Base-by-base conservation (phyloP, 1,284 basidiomycete genomes). In the Amylostereum chailletii region DNA sequence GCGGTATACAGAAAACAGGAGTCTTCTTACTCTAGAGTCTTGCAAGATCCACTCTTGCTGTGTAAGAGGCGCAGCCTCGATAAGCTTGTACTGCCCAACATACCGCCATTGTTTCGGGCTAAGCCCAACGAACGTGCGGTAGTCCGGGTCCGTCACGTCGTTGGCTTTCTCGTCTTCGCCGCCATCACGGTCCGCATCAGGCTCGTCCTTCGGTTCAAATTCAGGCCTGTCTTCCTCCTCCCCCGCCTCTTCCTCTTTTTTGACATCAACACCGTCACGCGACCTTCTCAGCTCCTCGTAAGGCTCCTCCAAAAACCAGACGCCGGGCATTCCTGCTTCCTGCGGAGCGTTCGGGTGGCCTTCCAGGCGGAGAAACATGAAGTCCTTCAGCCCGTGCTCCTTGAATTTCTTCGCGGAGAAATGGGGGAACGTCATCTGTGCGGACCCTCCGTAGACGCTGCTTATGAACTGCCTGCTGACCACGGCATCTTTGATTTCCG, bases 1-100 rank as follows among this genome's bases (percentile, higher is more conserved):
- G 27, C 36, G 30, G 30, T 45, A n/a, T 29, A 40, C n/a, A 5
- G n/a, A 26, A 3, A 34, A 10, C n/a, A 10, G n/a, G 27, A 31
- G 31, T 11, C 6, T 0, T 46, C 54, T 10, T 26, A 59, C 58
- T 34, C 50, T 48, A n/a, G 19, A 5, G 4, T 52, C 38, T 44
- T 59, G 55, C 7, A 39, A 27, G n/a, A 19, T 10, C 47, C 50
- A 62, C 40, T 62, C 60, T 9, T 53, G 52, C 32, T 4, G 19
- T 2, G 55, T 48, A 7, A 62, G 38, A 5, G 57, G 39, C 4
- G 38, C 34, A 5, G 49, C 37, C 6, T 10, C 34, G 2, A 40
- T 32, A 19, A 57, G 32, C 40, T 47, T 46, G 36, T 61, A 62
- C 31, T 59, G 55, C 1, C 61, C 61, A 31, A 61, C 34, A 46